These are phyloP conservation scores for Monosporascus sp. DNA, from an alignment of 2,329 filamentous ascomycete genomes.

Conservation along the genomic window DNA sequence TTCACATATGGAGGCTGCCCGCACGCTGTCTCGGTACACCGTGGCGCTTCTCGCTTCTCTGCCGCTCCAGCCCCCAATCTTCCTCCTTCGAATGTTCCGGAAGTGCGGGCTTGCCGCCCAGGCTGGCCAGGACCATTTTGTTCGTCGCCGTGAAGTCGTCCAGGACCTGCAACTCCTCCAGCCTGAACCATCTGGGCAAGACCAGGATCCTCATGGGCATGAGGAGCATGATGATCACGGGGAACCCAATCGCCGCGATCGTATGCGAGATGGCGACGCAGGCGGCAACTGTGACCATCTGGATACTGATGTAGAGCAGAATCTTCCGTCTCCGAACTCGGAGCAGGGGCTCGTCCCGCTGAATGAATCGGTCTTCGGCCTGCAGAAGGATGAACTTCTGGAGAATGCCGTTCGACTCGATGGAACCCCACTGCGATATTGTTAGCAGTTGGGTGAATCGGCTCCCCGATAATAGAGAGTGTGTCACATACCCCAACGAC, in stretches of 20 bases:
- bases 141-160: slow-evolving; percentile 28
- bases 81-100: not conserved
- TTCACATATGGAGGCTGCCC: not conserved
- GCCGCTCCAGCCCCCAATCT: slow-evolving; percentile 3
- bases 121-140: slow-evolving; percentile 1
- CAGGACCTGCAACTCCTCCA: slow-evolving; percentile 41
- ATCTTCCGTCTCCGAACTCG: slow-evolving; percentile 40
- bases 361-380: slow-evolving; percentile 40
- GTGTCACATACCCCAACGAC: slow-evolving; percentile 44
- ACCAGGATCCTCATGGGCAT: slow-evolving; percentile 48
- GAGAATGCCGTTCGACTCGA: slow-evolving; percentile 49
- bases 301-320: slow-evolving; percentile 43
- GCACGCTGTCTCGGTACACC: not conserved
- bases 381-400: slow-evolving; percentile 44
- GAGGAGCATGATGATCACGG: slow-evolving; percentile 49
- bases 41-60: not conserved
- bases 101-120: slow-evolving; percentile 3
- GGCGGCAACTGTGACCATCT: slow-evolving; percentile 44
- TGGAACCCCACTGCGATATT: slow-evolving; percentile 33
- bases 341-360: slow-evolving; percentile 40
- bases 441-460: not conserved
- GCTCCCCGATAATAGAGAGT: too few species aligned
- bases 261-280: slow-evolving; percentile 56
- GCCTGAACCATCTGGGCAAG: slow-evolving; percentile 44
- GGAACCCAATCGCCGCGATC: slow-evolving; percentile 54